Conservation (phyloP, 257 asterid genomes). For the Solanum ossicruentum region DNA sequence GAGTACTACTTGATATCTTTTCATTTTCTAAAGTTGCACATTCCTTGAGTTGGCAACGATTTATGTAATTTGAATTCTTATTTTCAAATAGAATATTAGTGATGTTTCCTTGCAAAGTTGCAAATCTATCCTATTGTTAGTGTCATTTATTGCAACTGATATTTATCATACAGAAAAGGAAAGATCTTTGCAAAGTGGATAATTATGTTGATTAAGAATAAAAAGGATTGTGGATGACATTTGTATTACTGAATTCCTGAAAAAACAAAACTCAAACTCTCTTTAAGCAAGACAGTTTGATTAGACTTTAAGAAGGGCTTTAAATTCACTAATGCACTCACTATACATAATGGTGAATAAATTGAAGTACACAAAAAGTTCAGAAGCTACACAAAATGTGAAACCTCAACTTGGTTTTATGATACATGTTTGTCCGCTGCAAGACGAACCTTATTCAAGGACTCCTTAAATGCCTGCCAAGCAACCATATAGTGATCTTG, state of each 20-base stretch:
- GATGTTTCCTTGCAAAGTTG: neutral
- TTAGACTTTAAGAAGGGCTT: neutral
- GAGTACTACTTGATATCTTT: no score
- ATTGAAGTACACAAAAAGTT: neutral
- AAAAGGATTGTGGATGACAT: conserved; percentile 12
- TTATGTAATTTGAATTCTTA: neutral
- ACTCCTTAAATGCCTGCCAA: conserved; percentile 24
- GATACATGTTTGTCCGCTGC: conserved; percentile 13
- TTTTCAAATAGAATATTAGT: neutral
- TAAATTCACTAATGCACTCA: neutral
- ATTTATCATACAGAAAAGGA: neutral
- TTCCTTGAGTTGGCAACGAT: no score
- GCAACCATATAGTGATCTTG: conserved; percentile 25
- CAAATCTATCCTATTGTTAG: neutral
- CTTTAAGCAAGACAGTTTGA: neutral
- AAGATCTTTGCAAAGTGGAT: neutral
- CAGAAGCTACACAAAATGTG: neutral
- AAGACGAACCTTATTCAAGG: conserved; percentile 25
- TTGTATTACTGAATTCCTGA: neutral
- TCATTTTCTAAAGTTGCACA: no score
- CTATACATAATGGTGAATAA: neutral
- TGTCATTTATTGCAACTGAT: neutral
- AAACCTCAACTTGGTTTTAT: neutral
- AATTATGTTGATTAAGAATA: neutral
- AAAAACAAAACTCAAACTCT: neutral